These are phyloP conservation scores for Lichenothelia convexa DNA, from an alignment of 495 filamentous ascomycete species.

Conservation along the genomic window DNA sequence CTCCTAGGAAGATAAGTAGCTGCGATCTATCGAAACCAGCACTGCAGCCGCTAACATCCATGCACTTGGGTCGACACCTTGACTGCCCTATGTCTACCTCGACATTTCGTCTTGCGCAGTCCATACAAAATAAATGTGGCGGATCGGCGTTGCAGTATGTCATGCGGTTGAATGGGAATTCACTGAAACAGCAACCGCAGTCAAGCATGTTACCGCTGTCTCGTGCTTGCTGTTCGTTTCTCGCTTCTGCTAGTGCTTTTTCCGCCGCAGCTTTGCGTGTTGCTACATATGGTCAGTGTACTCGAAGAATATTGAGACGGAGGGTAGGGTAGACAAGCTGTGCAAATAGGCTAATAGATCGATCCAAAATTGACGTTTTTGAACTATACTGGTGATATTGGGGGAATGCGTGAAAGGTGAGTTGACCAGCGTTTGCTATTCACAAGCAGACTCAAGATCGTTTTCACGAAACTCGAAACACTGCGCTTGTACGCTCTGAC, in stretches of 20 bases:
- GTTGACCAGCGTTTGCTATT: too few relatives aligned
- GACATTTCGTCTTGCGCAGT: conserved; percentile 45
- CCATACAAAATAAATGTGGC: conserved; percentile 49
- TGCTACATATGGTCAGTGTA: too few relatives aligned
- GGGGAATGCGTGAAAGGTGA: too few relatives aligned
- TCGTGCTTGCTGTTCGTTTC: conserved; percentile 7
- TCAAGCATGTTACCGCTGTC: conserved; percentile 6
- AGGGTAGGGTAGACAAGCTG: too few relatives aligned
- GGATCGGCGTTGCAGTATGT: conserved; percentile 42
- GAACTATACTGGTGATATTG: too few relatives aligned
- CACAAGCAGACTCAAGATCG: too few relatives aligned
- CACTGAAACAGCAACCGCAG: conserved; percentile 48
- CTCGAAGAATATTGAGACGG: too few relatives aligned
- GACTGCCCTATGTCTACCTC: conserved; percentile 45
- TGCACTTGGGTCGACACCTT: conserved; percentile 39
- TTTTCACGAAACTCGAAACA: too few relatives aligned
- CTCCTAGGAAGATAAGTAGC: conserved; percentile 37
- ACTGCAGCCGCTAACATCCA: conserved; percentile 33
- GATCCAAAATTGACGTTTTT: too few relatives aligned
- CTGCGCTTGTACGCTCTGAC: too few relatives aligned
- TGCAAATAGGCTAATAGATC: too few relatives aligned
- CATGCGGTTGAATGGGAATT: conserved; percentile 45
- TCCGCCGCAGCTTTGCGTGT: not conserved
- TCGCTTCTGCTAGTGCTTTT: conserved; percentile 8
- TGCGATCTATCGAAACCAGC: conserved; percentile 31